These are phyloP conservation scores for Pseudocercospora ulei DNA, from an alignment of 2,329 filamentous ascomycete genomes.

Conservation along the genomic window DNA sequence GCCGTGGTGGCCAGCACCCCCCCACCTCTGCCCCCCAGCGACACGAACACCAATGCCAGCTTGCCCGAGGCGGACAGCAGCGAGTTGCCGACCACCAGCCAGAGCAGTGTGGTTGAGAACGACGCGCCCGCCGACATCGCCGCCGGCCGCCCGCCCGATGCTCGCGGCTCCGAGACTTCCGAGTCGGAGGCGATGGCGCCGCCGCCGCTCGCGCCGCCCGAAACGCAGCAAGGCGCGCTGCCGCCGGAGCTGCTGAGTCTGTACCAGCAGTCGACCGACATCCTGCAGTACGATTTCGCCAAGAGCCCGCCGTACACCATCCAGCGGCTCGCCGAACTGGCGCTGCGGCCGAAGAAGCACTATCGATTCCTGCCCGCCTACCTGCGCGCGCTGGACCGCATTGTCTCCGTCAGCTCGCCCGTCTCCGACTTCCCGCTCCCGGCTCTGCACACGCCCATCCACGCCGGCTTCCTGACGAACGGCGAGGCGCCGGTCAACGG, in stretches of 20 bases:
- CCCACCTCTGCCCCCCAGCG: slow-evolving; percentile 33
- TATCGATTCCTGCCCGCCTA: slow-evolving; percentile 77
- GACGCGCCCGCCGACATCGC: slow-evolving; percentile 39
- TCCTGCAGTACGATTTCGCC: slow-evolving; percentile 50
- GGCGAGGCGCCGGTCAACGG: slow-evolving; percentile 54
- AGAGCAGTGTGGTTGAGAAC: slow-evolving; percentile 62
- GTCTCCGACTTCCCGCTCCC: slow-evolving; percentile 75
- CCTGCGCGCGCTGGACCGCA: slow-evolving; percentile 79
- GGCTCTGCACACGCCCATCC: slow-evolving; percentile 39
- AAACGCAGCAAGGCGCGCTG: slow-evolving; percentile 39
- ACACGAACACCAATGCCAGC: slow-evolving; percentile 11
- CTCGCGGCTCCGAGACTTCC: slow-evolving; percentile 35
- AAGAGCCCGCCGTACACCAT: slow-evolving; percentile 79
- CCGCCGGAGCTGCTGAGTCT: slow-evolving; percentile 56
- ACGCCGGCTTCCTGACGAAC: slow-evolving; percentile 43
- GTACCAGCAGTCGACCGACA: slow-evolving; percentile 28
- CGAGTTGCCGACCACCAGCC: slow-evolving; percentile 31
- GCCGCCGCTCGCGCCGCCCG: slow-evolving; percentile 6
- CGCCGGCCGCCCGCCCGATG: slow-evolving; percentile 30
- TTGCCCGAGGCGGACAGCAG: slow-evolving; percentile 16
- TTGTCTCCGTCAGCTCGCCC: slow-evolving; percentile 79
- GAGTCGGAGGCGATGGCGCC: slow-evolving; percentile 19
- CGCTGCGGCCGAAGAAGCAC: slow-evolving; percentile 64
- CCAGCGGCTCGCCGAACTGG: slow-evolving; percentile 80
- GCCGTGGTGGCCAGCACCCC: slow-evolving; percentile 31